Evolutionary conservation across 176 grass and related monocot genomes (phyloP).

Genomic region (Oryza longistaminata): DNA sequence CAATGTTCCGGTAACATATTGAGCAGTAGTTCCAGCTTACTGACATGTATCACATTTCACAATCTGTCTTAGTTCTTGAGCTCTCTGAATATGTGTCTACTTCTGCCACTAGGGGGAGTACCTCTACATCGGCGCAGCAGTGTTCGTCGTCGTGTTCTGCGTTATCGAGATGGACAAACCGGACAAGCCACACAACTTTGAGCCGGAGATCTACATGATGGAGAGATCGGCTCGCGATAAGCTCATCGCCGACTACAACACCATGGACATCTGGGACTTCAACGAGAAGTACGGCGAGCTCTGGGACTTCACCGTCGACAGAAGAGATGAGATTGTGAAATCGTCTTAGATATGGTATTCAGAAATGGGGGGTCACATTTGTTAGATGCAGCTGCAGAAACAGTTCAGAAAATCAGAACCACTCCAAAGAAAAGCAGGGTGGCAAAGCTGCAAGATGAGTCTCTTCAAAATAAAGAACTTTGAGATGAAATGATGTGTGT

Average conservation of each 20-base stretch:
- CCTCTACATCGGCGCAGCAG: constrained; percentile 83
- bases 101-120: constrained; percentile 69
- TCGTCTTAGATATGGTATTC: constrained; percentile 21
- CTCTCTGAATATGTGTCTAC: not conserved
- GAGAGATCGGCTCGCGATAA: constrained; percentile 82
- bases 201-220: constrained; percentile 96
- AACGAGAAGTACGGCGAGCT: constrained; percentile 98
- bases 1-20: constrained; percentile 73
- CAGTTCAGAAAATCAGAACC: not conserved
- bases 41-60: constrained; percentile 10
- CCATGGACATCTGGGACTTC: constrained; percentile 99
- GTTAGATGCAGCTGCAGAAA: constrained; percentile 11
- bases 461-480: constrained; percentile 22
- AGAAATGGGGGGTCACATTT: constrained; percentile 1
- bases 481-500: not conserved
- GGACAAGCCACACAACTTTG: constrained; percentile 94
- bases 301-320: constrained; percentile 91
- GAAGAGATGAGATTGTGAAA: constrained; percentile 75
- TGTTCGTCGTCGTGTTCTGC: constrained; percentile 78
- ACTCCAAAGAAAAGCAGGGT: constrained; percentile 6
- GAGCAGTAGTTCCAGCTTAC: not conserved
- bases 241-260: constrained; percentile 91
- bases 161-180: constrained; percentile 86
- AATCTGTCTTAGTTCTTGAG: constrained; percentile 14
- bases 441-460: constrained; percentile 11